These are phyloP conservation scores for Hypoxylon sp. DNA, from an alignment of 2,329 filamentous ascomycete genomes.

Conservation along the genomic window DNA sequence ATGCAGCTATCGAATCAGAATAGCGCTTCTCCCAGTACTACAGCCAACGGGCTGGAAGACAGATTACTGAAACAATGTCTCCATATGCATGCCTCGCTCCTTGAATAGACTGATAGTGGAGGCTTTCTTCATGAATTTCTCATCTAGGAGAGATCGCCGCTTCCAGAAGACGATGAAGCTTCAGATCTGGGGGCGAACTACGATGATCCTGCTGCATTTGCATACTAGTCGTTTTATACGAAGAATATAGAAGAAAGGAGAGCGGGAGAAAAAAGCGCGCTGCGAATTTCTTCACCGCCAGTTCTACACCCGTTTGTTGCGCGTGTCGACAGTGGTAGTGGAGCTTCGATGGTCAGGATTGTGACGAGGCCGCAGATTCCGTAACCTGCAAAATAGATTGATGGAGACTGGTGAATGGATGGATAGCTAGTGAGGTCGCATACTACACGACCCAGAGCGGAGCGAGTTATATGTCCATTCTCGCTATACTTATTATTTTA, in stretches of 20 bases:
- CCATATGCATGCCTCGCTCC: conserved; percentile 4
- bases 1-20: conserved; percentile 38
- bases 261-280: conserved; percentile 19
- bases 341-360: conserved; percentile 37
- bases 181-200: conserved; percentile 28
- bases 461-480: conserved; percentile 17
- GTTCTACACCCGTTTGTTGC: conserved; percentile 39
- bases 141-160: conserved; percentile 14
- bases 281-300: conserved; percentile 38
- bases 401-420: conserved; percentile 34
- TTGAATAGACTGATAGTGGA: conserved; percentile 1
- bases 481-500: conserved; percentile 10
- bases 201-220: conserved; percentile 27
- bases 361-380: conserved; percentile 43
- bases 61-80: conserved; percentile 8
- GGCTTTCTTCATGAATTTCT: neutral
- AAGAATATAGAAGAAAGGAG: conserved; percentile 13
- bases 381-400: conserved; percentile 42
- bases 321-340: conserved; percentile 39
- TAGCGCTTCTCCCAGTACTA: conserved; percentile 1
- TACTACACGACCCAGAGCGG: conserved; percentile 27
- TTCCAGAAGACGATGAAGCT: conserved; percentile 8
- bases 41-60: conserved; percentile 18
- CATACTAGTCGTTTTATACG: conserved; percentile 20
- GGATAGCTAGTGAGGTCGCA: conserved; percentile 33